Percentiles rank a stretch among this genome's conserved stretches.
phyloP scores from a whole-genome alignment of 2,329 filamentous ascomycete genomes.

The Aspergillus tanneri region DNA sequence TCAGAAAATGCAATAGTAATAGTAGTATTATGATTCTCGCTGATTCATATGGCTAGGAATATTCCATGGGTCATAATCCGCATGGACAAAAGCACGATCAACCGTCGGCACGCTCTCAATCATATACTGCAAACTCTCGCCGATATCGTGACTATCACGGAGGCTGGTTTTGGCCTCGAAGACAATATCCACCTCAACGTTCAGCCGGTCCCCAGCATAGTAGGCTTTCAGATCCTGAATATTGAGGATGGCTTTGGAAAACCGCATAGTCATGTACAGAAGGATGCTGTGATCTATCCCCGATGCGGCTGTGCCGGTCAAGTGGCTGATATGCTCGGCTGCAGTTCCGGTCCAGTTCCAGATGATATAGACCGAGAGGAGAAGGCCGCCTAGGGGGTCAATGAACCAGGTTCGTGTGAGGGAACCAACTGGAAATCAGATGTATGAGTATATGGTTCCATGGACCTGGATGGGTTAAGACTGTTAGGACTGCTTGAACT shows the following conservation, averaged over 20 bases:
- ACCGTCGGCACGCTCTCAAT: constrained; percentile 53
- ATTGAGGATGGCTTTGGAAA: constrained; percentile 77
- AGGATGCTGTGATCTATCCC: constrained; percentile 70
- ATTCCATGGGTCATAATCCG: constrained; percentile 49
- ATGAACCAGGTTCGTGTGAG: constrained; percentile 54
- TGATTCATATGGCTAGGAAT: constrained; percentile 44
- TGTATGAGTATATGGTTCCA: neutral
- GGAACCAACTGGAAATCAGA: constrained; percentile 29
- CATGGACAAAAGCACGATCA: constrained; percentile 51
- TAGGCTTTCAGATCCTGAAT: constrained; percentile 63
- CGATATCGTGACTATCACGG: constrained; percentile 60
- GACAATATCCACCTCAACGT: constrained; percentile 63
- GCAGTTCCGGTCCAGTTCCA: constrained; percentile 62
- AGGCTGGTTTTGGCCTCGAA: constrained; percentile 58
- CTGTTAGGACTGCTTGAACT: constrained; percentile 3
- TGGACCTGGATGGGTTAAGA: neutral
- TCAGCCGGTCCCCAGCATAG: constrained; percentile 61
- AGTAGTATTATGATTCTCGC: constrained; percentile 20
- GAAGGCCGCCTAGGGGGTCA: constrained; percentile 61
- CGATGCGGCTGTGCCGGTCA: constrained; percentile 62
- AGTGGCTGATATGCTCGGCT: constrained; percentile 61
- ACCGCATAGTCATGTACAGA: constrained; percentile 89
- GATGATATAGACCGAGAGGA: constrained; percentile 61
- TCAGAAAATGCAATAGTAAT: too few species aligned
- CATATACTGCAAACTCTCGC: constrained; percentile 60